phyloP scores from a whole-genome alignment of 2,329 filamentous ascomycete species.

The Leptodontidium sp. region DNA sequence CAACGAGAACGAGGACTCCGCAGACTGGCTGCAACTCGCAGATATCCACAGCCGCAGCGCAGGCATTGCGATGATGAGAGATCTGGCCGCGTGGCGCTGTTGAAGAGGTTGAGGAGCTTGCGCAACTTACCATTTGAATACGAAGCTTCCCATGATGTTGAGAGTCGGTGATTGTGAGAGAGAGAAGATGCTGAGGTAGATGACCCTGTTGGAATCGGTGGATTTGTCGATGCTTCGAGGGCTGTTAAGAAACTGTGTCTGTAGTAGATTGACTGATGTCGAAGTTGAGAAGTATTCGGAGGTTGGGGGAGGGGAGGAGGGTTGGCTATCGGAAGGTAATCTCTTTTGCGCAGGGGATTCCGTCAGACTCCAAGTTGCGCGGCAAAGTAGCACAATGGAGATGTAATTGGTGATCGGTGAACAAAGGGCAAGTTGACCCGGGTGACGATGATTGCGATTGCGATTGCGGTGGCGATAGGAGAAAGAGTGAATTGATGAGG shows the following conservation, averaged over 20 bases:
- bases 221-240: neutral
- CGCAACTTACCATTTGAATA: conserved; percentile 48
- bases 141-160: conserved; percentile 49
- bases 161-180: neutral
- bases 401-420: neutral
- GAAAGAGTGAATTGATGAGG: neutral
- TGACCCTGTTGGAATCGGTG: neutral
- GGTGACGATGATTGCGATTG: neutral
- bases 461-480: neutral
- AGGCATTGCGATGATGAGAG: neutral
- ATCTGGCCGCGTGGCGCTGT: neutral
- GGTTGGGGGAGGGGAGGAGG: conserved; percentile 19
- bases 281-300: conserved; percentile 18
- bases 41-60: neutral
- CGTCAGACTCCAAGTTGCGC: conserved; percentile 16
- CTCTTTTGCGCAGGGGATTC: conserved; percentile 17
- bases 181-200: neutral
- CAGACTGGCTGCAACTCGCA: conserved; percentile 1
- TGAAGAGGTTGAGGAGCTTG: neutral
- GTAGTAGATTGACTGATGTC: conserved; percentile 14
- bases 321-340: conserved; percentile 18
- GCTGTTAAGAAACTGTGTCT: neutral
- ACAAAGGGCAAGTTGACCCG: conserved; percentile 7
- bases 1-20: neutral
- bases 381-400: conserved; percentile 16